Conservation (phyloP, 2,329 filamentous ascomycete species). For the Cryphonectria nitschkei region DNA sequence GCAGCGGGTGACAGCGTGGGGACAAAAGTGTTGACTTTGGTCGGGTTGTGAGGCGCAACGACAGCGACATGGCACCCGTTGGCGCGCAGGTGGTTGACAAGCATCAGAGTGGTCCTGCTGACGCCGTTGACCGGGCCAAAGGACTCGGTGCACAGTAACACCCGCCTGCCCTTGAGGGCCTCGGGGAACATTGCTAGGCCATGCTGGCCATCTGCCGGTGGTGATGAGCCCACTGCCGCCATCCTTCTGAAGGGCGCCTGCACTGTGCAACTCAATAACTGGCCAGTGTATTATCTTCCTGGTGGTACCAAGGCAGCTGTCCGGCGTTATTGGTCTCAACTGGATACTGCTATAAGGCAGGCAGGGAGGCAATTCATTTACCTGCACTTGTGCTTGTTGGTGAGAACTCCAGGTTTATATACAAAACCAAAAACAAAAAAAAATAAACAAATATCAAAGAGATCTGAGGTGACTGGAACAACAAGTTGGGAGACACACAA, state of each 20-base stretch:
- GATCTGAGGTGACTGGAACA: too few species aligned
- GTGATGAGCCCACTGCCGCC: background rate
- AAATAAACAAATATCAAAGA: too few species aligned
- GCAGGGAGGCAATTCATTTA: background rate
- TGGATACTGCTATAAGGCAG: background rate
- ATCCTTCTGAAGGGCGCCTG: background rate
- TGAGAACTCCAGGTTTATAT: too few species aligned
- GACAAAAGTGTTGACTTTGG: conserved; percentile 57
- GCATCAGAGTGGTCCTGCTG: conserved; percentile 69
- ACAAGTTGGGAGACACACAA: too few species aligned
- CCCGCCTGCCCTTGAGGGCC: conserved; percentile 60
- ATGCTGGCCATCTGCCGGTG: conserved; percentile 32
- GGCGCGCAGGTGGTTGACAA: conserved; percentile 68
- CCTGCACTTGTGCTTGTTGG: background rate
- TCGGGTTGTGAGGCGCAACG: conserved; percentile 65
- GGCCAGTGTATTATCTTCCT: background rate
- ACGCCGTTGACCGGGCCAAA: conserved; percentile 77
- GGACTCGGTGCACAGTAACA: conserved; percentile 71
- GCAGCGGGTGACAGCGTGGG: conserved; percentile 29
- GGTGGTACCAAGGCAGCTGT: background rate
- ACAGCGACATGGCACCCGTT: conserved; percentile 68
- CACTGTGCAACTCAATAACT: background rate
- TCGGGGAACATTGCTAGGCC: conserved; percentile 51
- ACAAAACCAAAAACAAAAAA: too few species aligned
- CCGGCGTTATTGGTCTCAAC: background rate